A percentile compares a stretch with the other conserved stretches of the same genome.
phyloP scores from a whole-genome alignment of 2,329 filamentous ascomycete species.

The Exophiala mesophila region DNA sequence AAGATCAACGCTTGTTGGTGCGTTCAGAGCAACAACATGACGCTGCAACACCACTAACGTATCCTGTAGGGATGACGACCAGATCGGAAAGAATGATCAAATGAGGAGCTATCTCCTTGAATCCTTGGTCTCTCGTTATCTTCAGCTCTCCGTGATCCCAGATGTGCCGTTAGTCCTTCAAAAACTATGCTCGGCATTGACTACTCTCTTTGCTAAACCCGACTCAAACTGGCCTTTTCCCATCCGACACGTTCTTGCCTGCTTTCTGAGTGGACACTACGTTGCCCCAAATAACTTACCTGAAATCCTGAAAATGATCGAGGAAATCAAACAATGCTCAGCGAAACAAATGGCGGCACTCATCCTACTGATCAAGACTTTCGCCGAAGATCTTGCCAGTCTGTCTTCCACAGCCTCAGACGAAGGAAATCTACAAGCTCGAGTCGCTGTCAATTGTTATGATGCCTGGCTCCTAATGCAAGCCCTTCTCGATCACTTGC shows the following conservation, averaged over 20 bases:
- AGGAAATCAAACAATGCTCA: slow-evolving; percentile 8
- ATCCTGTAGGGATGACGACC: slow-evolving; percentile 24
- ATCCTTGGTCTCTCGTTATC: slow-evolving; percentile 40
- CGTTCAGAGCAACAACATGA: slow-evolving; percentile 9
- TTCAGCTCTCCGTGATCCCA: slow-evolving; percentile 35
- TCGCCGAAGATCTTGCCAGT: slow-evolving; percentile 33
- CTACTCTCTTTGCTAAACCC: slow-evolving; percentile 40
- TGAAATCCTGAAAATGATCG: slow-evolving; percentile 33
- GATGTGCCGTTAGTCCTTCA: slow-evolving; percentile 40
- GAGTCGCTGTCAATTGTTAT: slow-evolving; percentile 13
- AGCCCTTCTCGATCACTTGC: background rate
- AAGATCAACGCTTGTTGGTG: slow-evolving; percentile 91
- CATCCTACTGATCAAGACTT: slow-evolving; percentile 29
- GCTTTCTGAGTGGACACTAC: slow-evolving; percentile 36
- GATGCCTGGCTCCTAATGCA: slow-evolving; percentile 21
- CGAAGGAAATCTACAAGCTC: slow-evolving; percentile 11
- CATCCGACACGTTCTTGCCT: slow-evolving; percentile 29
- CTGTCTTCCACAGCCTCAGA: slow-evolving; percentile 6
- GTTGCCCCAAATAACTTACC: slow-evolving; percentile 36
- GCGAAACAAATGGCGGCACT: slow-evolving; percentile 16
- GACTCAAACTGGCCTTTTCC: slow-evolving; percentile 35
- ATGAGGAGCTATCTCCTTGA: slow-evolving; percentile 33
- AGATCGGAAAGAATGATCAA: slow-evolving; percentile 33
- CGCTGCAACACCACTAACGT: slow-evolving; percentile 1
- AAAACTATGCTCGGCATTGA: slow-evolving; percentile 43